These are phyloP conservation scores for Lomentospora prolificans DNA, from an alignment of 2,329 filamentous ascomycete genomes.

Conservation along the genomic window DNA sequence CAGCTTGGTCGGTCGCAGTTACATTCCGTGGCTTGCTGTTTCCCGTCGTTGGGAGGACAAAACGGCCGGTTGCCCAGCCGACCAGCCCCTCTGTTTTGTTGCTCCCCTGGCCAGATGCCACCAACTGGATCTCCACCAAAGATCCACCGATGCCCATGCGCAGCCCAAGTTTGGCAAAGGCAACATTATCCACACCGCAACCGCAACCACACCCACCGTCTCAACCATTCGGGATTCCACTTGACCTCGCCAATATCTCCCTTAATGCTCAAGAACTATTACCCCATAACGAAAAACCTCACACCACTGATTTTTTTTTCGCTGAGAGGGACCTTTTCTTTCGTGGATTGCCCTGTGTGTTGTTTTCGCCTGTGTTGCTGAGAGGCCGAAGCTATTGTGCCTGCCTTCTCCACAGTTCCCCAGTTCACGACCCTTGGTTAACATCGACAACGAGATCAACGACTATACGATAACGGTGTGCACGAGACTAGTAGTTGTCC, in stretches of 20 bases:
- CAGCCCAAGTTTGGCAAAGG: not conserved
- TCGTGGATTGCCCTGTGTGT: not conserved
- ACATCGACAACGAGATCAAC: too few relatives aligned
- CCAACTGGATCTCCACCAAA: conserved; percentile 4
- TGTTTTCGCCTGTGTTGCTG: not conserved
- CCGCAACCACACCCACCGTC: not conserved
- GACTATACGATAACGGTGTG: too few relatives aligned
- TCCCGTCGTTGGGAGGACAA: not conserved
- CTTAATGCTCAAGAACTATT: not conserved
- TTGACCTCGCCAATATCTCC: not conserved
- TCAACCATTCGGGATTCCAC: not conserved
- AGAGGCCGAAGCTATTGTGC: not conserved
- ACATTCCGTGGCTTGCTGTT: not conserved
- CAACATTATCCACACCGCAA: not conserved
- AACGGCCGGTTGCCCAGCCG: conserved; percentile 12
- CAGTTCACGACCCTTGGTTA: not conserved
- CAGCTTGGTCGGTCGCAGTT: not conserved
- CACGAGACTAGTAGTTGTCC: too few relatives aligned
- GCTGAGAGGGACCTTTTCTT: too few relatives aligned
- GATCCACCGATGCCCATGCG: not conserved
- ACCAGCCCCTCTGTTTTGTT: conserved; percentile 14
- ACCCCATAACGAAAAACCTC: not conserved
- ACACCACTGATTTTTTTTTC: not conserved
- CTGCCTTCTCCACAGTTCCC: not conserved
- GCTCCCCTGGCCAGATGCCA: conserved; percentile 8